These are phyloP conservation scores for Iris macrosiphon DNA, from an alignment of 106 monocot genomes.

Conservation along the genomic window DNA sequence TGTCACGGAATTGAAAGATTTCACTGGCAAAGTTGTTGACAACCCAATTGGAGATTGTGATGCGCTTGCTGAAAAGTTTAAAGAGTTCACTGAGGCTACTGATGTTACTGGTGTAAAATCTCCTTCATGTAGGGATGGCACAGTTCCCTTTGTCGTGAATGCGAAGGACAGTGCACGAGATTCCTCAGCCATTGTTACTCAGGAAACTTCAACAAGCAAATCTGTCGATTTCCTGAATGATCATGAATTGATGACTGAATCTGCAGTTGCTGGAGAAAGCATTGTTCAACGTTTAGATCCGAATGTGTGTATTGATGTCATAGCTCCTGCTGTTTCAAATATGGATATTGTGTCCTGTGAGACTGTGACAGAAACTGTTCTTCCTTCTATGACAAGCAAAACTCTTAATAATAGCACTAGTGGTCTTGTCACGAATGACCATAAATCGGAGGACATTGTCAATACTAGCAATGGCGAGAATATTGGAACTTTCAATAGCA, in stretches of 20 bases:
- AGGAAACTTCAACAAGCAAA: conserved; percentile 5
- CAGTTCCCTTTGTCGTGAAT: too few relatives aligned
- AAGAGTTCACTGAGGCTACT: conserved; percentile 14
- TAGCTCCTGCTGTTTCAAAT: conserved; percentile 1
- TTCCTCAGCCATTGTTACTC: conserved; percentile 2
- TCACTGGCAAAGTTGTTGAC: conserved; percentile 1
- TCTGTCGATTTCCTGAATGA: conserved; percentile 7
- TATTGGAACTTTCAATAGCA: conserved; percentile 6
- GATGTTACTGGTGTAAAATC: conserved; percentile 4
- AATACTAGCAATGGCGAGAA: conserved; percentile 4
- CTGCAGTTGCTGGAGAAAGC: conserved; percentile 4
- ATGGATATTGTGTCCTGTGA: conserved; percentile 6
- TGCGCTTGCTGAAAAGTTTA: conserved; percentile 4
- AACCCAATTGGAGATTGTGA: conserved; percentile 11
- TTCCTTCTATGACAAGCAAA: background rate
- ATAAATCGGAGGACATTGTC: conserved; percentile 7
- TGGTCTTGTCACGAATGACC: conserved; percentile 7
- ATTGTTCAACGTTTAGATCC: conserved; percentile 7
- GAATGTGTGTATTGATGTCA: conserved; percentile 3
- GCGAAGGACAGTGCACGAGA: conserved; percentile 6
- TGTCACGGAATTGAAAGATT: too few relatives aligned
- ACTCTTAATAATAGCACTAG: background rate
- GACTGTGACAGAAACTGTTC: conserved; percentile 4
- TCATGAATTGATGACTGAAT: background rate
- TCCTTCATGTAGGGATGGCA: conserved; percentile 6